A percentile compares a stretch with the other conserved stretches of the same genome.
These are phyloP conservation scores for Crepidotus variabilis DNA, from an alignment of 768 basidiomycete genomes.

Conservation along the genomic window DNA sequence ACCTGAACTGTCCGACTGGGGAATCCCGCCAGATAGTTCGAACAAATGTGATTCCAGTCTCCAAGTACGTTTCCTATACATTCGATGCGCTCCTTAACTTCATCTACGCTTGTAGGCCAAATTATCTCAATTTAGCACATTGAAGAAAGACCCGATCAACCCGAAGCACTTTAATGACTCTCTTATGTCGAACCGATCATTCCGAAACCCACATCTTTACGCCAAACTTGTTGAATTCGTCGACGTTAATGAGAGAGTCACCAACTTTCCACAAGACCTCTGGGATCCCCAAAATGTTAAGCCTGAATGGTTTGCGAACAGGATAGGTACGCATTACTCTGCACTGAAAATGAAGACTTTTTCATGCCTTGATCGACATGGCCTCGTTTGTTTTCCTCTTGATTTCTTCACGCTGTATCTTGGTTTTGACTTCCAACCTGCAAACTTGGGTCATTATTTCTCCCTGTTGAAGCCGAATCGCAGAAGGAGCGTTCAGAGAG, in stretches of 20 bases:
- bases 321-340: constrained; percentile 57
- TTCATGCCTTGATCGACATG: constrained; percentile 17
- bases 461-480: constrained; percentile 44
- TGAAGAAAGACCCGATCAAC: constrained; percentile 59
- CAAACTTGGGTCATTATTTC: background rate
- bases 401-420: background rate
- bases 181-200: constrained; percentile 87
- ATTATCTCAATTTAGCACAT: constrained; percentile 68
- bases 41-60: constrained; percentile 55
- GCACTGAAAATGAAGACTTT: background rate
- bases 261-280: constrained; percentile 69
- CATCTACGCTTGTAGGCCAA: constrained; percentile 53
- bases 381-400: constrained; percentile 11
- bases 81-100: background rate
- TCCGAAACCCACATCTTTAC: constrained; percentile 96
- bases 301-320: constrained; percentile 72
- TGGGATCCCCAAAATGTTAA: constrained; percentile 71
- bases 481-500: constrained; percentile 67
- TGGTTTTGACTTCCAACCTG: background rate
- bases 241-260: constrained; percentile 83
- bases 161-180: constrained; percentile 95
- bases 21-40: constrained; percentile 59
- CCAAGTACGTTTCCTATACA: constrained; percentile 42
- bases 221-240: constrained; percentile 93
- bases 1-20: constrained; percentile 67